Evolutionary conservation across 805 yeast genomes (phyloP).

Genomic region (Yamadazyma sp.): DNA sequence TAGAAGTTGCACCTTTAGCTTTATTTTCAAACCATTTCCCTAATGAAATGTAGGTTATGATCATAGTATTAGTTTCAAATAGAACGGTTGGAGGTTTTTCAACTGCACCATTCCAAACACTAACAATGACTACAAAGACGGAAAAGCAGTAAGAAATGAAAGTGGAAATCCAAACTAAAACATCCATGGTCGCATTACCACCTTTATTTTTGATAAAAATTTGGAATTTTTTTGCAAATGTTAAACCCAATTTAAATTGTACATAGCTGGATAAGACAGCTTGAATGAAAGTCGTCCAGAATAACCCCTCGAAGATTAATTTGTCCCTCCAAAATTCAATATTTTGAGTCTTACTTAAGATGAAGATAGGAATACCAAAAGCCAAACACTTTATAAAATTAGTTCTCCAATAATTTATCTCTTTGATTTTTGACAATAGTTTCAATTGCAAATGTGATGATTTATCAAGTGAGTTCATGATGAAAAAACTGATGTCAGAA

Average conservation of each 20-base stretch:
- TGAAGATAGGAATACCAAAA: conserved; percentile 62
- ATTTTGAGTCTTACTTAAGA: conserved; percentile 47
- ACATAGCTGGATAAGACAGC: conserved; percentile 55
- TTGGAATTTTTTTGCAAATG: conserved; percentile 63
- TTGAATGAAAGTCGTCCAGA: conserved; percentile 60
- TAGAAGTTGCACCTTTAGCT: conserved; percentile 92
- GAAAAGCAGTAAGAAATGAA: conserved; percentile 76
- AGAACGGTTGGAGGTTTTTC: conserved; percentile 60
- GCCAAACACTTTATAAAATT: conserved; percentile 50
- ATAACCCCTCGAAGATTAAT: conserved; percentile 56
- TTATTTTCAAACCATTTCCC: conserved; percentile 91
- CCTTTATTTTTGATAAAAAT: conserved; percentile 63
- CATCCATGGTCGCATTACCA: conserved; percentile 81
- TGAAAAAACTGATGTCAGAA: conserved; percentile 51
- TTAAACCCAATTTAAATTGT: conserved; percentile 63
- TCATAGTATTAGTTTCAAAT: conserved; percentile 86
- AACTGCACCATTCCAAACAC: conserved; percentile 40
- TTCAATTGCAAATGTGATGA: conserved; percentile 60
- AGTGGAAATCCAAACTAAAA: conserved; percentile 80
- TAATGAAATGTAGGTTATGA: conserved; percentile 75
- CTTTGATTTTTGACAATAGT: conserved; percentile 64
- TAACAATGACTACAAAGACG: conserved; percentile 52
- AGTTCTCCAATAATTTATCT: conserved; percentile 66
- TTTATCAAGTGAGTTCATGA: conserved; percentile 51
- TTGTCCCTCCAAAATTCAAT: conserved; percentile 28